These are phyloP conservation scores for Dipteronia dyeriana DNA, from an alignment of 345 rosid genomes.

Conservation along the genomic window DNA sequence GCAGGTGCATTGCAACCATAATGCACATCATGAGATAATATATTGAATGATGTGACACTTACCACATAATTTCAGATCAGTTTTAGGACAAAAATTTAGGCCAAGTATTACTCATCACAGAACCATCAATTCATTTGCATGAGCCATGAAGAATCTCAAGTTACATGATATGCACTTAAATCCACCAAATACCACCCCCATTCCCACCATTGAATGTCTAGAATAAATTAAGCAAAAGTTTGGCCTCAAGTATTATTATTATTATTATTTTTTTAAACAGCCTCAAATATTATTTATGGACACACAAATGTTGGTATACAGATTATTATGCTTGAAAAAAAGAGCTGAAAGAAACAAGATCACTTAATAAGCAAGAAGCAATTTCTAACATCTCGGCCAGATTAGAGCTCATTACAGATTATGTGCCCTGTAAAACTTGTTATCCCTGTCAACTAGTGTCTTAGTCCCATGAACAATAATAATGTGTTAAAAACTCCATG, in stretches of 20 bases:
- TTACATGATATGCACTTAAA: conserved; percentile 5
- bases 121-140: neutral
- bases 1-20: neutral
- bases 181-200: neutral
- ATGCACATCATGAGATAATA: neutral
- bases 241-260: neutral
- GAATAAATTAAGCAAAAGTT: neutral
- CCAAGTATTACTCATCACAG: no score
- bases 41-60: neutral
- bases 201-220: neutral
- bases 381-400: conserved; percentile 2
- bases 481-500: neutral
- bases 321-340: neutral
- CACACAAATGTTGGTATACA: neutral
- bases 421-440: neutral
- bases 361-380: conserved; percentile 1
- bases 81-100: neutral
- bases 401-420: neutral
- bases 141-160: neutral
- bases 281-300: neutral
- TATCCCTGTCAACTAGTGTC: neutral
- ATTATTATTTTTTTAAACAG: neutral
- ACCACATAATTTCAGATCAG: neutral
- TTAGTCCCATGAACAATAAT: neutral
- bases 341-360: neutral